Evolutionary conservation across 768 basidiomycete genomes (phyloP), one percentile per base, ranked within the genome.

Genomic region (Leccinum barrowsii): DNA sequence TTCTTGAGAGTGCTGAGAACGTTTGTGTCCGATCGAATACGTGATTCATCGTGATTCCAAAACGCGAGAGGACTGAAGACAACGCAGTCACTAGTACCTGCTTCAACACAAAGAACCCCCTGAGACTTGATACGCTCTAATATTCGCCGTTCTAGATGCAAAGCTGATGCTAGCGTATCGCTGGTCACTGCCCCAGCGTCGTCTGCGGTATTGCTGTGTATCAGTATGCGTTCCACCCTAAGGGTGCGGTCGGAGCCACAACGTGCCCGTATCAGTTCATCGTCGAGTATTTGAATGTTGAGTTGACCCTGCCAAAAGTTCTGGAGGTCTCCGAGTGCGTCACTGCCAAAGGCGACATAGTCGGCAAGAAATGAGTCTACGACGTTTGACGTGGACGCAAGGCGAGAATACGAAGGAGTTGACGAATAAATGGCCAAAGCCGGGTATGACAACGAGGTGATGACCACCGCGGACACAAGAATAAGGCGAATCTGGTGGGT

Each of bases 401-500:
- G 80, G 51, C 67, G 72, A 52, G 78, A 87, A 71, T 83, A 82
- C 0, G 84, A 82, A 58, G 85, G 82, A 1, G 90, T 85, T 1
- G 89, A 87, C 22, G 85, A 85, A 70, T 94, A 93, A 57, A 90
- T 81, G 52, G 90, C 85, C 52, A 95, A 82, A 19, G 93, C 93
- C n/a, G 93, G 93, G 64, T 92, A 94, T 68, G 93, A 90, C 56
- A 95, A 83, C 17, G 89, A 89, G 56, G 92, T 89, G 69, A 94
- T 94, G 62, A 94, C 92, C 58, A 93, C 82, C 52, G 88, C 84
- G 21, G 90, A 94, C 60, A 93, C 86, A 63, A 95, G 82, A 70
- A 95, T 91, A 51, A 94, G 85, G 54, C 91, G 85, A 56, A 92
- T 91, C 73, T 94, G 93, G 73, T 94, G 91, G 2, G 88, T 91